These are phyloP conservation scores for Henckelia pumila DNA, from an alignment of 257 asterid genomes.

Conservation along the genomic window DNA sequence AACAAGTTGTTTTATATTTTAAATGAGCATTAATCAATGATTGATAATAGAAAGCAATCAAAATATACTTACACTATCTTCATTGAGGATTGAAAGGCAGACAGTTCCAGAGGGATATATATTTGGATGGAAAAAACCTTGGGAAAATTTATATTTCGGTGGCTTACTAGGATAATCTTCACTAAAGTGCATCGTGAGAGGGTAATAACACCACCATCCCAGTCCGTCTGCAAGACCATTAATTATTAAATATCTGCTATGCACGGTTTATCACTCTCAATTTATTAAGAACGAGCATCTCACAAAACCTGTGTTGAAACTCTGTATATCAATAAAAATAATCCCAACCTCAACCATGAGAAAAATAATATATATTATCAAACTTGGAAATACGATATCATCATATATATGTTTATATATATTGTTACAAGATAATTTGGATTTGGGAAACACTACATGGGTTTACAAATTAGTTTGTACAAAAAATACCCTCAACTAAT, in stretches of 20 bases:
- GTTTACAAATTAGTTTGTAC: neutral
- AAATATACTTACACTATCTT: constrained; percentile 65
- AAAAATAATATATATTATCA: no score
- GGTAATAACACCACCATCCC: constrained; percentile 95
- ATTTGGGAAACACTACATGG: neutral
- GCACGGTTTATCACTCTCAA: neutral
- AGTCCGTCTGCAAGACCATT: constrained; percentile 59
- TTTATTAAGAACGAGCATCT: neutral
- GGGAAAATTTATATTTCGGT: constrained; percentile 81
- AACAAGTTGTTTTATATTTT: no score
- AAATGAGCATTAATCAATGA: neutral
- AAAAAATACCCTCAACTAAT: neutral
- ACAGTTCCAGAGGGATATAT: constrained; percentile 91
- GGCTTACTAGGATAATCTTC: constrained; percentile 93
- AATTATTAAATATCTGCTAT: neutral
- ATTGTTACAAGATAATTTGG: neutral
- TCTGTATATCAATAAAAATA: neutral
- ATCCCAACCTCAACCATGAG: neutral
- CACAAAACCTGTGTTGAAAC: neutral
- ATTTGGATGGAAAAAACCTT: constrained; percentile 85
- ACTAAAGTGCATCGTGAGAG: constrained; percentile 72
- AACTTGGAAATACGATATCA: no score
- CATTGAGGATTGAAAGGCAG: constrained; percentile 82
- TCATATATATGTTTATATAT: neutral
- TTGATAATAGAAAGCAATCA: neutral